Evolutionary conservation across 768 basidiomycete genomes (phyloP), one percentile per base, ranked within the genome.

Genomic region (Leccinum sublutescens): DNA sequence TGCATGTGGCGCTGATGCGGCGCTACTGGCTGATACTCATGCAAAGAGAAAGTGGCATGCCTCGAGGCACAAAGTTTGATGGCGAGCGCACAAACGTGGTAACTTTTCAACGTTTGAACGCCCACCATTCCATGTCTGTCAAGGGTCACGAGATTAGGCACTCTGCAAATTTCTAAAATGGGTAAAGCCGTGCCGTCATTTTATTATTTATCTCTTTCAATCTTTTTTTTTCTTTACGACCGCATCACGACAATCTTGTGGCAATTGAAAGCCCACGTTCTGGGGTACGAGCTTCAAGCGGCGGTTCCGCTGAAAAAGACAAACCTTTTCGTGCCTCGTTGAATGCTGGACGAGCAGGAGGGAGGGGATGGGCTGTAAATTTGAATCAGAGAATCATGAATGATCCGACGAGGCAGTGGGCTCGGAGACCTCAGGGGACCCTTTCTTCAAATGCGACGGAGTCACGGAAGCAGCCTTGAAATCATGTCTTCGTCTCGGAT

Each of bases 1-100:
- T 62, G 54, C 59, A 40, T 66, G 68, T 67, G 68, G 61, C 60
- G 52, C 54, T 7, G 27, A 23, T 54, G 60, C 59, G 64, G 62
- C 60, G 60, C 50, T 31, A 51, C 17, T 33, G 31, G 14, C 6
- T 19, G n/a, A 4, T 8, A 40, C 38, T 40, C 51, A 49, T 33
- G n/a, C 23, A n/a, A 17, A 33, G 62, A 55, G 33, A 23, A 29
- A 43, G 43, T 60, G 59, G 58, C 52, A 61, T 50, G 58, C 69
- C 70, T 72, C 71, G 61, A 71, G 68, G 66, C 52, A 56, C 55
- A 71, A 55, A 47, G 70, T 71, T 71, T 71, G 70, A 71, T 72
- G 64, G 57, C 3, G 11, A 50, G 27, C 31, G 11, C 14, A 34
- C 21, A 23, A 63, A 36, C 33, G 50, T 60, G 59, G 55, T 29